A percentile compares a stretch with the other conserved stretches of the same genome.
These are phyloP conservation scores for Colletotrichum plurivorum DNA, from an alignment of 2,329 filamentous ascomycete species.

Conservation along the genomic window DNA sequence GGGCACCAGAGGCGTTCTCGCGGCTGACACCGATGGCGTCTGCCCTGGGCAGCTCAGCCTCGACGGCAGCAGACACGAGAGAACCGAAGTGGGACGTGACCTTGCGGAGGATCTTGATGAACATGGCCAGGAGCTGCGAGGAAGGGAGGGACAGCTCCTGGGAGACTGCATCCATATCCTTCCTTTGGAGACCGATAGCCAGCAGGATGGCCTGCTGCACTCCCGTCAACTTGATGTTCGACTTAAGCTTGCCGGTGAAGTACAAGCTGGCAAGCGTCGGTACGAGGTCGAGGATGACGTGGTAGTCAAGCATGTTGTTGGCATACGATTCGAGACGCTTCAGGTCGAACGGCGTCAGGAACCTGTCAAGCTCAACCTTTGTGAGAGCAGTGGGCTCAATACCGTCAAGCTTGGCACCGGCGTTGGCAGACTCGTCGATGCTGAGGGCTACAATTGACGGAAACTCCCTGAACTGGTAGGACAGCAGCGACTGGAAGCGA, in stretches of 20 bases:
- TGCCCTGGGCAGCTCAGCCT: constrained; percentile 73
- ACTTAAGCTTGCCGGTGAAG: constrained; percentile 83
- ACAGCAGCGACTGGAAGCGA: constrained; percentile 90
- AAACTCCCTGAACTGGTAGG: constrained; percentile 93
- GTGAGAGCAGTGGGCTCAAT: constrained; percentile 68
- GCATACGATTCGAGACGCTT: constrained; percentile 96
- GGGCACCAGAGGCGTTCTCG: constrained; percentile 73
- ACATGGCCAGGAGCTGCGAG: constrained; percentile 93
- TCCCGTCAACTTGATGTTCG: constrained; percentile 79
- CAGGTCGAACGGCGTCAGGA: constrained; percentile 91
- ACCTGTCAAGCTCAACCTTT: constrained; percentile 81
- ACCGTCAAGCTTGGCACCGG: constrained; percentile 77
- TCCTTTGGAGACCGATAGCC: constrained; percentile 92
- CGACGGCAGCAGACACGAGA: constrained; percentile 81
- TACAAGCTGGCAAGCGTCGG: constrained; percentile 86
- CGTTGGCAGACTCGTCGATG: constrained; percentile 87
- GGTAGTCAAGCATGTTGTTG: constrained; percentile 97
- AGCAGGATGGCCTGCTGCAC: constrained; percentile 90
- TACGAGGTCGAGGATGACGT: constrained; percentile 94
- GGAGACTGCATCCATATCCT: constrained; percentile 85
- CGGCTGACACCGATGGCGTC: constrained; percentile 71
- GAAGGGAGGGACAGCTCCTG: constrained; percentile 81
- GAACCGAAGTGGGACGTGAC: constrained; percentile 83
- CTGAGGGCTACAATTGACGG: constrained; percentile 83
- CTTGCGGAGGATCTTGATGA: constrained; percentile 95